Base-by-base conservation (phyloP, 371 early-diverging fungal species). In the Apophysomyces trapeziformis region DNA sequence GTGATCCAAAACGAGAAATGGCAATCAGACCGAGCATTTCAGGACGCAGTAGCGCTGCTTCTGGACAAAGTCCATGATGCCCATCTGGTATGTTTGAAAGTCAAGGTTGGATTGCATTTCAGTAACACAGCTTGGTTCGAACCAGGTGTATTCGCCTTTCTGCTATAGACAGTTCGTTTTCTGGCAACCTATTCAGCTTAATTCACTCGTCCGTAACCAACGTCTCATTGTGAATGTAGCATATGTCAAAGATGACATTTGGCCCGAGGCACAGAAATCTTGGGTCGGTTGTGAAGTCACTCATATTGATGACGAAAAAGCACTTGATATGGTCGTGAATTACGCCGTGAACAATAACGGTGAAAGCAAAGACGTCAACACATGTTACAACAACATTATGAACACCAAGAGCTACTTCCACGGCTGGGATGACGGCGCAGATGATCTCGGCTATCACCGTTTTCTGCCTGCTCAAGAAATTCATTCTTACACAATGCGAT, bases 311-410 rank as follows among this genome's bases (percentile, higher is more conserved):
- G 83, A 77, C 44, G 61, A 61, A 12, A 77, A 79, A 38, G 83
- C 80, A 16, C 72, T 83, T 61, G 78, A 79, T 7, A 83, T 83
- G 83, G 73, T 83, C 54, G 78, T 76, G 58, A 76, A 83, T 57
- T 83, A 83, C 47, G 83, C 83, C n/a, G 80, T 83, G 58, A 83
- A 83, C 50, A 83, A 83, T 64, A 83, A 83, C 58, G 83, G 83
- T 13, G 83, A 83, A 70, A 78, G 78, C 50, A 83, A 83, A 72
- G 83, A 83, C 58, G 80, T 75, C 57, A 83, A 83, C 38, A 83
- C 83, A 0, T 83, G 83, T 57, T 78, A 74, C 69, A 83, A 83
- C 58, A 76, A 83, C 39, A 83, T 83, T 63, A 78, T 83, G 80
- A 83, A 83, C 63, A 83, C 80, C 58, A 79, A 79, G 61, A 80